Conservation (phyloP, 495 filamentous ascomycete species). For the Annulohypoxylon moriforme region DNA sequence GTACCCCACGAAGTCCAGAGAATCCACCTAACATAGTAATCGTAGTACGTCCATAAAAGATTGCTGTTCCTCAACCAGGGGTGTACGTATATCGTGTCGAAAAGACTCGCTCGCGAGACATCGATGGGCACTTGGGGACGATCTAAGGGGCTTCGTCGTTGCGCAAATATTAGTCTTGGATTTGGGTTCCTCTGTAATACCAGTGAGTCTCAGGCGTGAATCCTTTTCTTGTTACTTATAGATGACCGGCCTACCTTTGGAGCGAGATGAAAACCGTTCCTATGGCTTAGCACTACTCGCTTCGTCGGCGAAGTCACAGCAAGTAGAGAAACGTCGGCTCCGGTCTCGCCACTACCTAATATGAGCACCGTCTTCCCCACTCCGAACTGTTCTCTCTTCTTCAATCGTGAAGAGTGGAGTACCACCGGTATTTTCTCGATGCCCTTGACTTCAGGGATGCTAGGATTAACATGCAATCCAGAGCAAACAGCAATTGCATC, state of each 20-base stretch:
- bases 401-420: slow-evolving; percentile 54
- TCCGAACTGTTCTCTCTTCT: slow-evolving; percentile 50
- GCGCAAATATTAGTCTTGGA: slow-evolving; percentile 30
- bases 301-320: slow-evolving; percentile 53
- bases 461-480: slow-evolving; percentile 52
- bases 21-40: slow-evolving; percentile 36
- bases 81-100: slow-evolving; percentile 62
- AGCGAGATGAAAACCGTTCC: slow-evolving; percentile 52
- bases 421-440: slow-evolving; percentile 50
- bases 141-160: slow-evolving; percentile 25
- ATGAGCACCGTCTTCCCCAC: slow-evolving; percentile 50
- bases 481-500: slow-evolving; percentile 55
- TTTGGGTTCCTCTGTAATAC: slow-evolving; percentile 40
- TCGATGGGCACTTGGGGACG: slow-evolving; percentile 57
- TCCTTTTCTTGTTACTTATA: slow-evolving; percentile 14
- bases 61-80: slow-evolving; percentile 48
- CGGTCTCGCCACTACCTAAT: slow-evolving; percentile 55
- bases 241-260: slow-evolving; percentile 45
- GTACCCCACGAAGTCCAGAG: slow-evolving; percentile 43
- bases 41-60: slow-evolving; percentile 43
- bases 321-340: slow-evolving; percentile 53
- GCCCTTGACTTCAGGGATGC: slow-evolving; percentile 51
- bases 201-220: slow-evolving; percentile 8
- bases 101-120: slow-evolving; percentile 56
- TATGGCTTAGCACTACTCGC: slow-evolving; percentile 54